Evolutionary conservation across 2,329 filamentous ascomycete genomes (phyloP).

Genomic region (Xylaria sp.): DNA sequence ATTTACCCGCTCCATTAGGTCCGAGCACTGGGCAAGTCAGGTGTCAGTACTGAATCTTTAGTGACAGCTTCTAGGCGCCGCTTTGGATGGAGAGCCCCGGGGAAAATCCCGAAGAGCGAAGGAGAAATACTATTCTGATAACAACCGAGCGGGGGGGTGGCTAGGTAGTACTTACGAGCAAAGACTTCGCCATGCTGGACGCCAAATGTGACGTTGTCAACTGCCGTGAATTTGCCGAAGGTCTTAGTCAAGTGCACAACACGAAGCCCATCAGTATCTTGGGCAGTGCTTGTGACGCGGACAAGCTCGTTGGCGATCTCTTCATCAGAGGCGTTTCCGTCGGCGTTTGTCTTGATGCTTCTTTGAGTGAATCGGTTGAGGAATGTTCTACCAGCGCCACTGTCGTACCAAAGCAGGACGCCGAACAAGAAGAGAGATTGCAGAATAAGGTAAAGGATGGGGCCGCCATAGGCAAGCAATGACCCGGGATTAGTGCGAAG

Average conservation of each 20-base stretch:
- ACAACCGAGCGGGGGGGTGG: background rate
- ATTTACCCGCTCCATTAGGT: slow-evolving; percentile 91
- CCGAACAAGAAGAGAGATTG: slow-evolving; percentile 75
- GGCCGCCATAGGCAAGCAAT: slow-evolving; percentile 78
- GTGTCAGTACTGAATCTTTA: background rate
- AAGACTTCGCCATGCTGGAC: slow-evolving; percentile 83
- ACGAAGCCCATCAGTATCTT: slow-evolving; percentile 68
- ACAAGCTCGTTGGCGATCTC: slow-evolving; percentile 70
- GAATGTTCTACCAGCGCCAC: slow-evolving; percentile 65
- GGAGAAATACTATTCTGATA: background rate
- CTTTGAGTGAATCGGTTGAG: slow-evolving; percentile 45
- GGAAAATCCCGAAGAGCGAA: background rate
- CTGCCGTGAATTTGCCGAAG: slow-evolving; percentile 76
- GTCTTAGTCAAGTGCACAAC: slow-evolving; percentile 80
- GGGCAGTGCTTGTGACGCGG: slow-evolving; percentile 61
- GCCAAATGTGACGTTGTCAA: slow-evolving; percentile 87
- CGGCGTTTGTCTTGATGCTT: slow-evolving; percentile 35
- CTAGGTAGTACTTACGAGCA: slow-evolving; percentile 51
- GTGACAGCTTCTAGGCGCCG: background rate
- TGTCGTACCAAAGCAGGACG: slow-evolving; percentile 80
- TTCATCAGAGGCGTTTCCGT: slow-evolving; percentile 51
- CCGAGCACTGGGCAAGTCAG: slow-evolving; percentile 64
- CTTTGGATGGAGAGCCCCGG: background rate
- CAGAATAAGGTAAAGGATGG: slow-evolving; percentile 80
- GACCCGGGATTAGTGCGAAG: slow-evolving; percentile 71